Percentiles rank a stretch among this genome's conserved stretches.
Evolutionary conservation across 2,329 filamentous ascomycete species (phyloP).

Genomic region (Colletotrichum sp.): DNA sequence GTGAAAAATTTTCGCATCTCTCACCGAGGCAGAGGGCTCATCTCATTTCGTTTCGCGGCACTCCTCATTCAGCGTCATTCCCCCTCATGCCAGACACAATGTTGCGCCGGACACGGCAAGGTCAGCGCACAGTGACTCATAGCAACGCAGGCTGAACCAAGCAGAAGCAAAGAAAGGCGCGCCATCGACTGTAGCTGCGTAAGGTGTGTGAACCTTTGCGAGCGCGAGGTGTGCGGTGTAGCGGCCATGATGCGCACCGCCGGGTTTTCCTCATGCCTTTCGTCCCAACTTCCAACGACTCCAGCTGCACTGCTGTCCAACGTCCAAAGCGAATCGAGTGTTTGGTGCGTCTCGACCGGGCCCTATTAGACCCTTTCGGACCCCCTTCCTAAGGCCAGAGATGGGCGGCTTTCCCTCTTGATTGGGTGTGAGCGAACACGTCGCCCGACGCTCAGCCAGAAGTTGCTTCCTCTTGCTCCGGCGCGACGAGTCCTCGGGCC

Average conservation of each 20-base stretch:
- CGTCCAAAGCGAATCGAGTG: conserved; percentile 27
- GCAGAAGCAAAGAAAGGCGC: background rate
- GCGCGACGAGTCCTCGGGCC: background rate
- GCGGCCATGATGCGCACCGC: background rate
- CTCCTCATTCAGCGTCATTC: conserved; percentile 8
- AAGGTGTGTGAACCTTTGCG: background rate
- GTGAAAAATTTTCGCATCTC: conserved; percentile 17
- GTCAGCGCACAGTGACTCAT: conserved; percentile 16
- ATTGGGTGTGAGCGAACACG: conserved; percentile 14
- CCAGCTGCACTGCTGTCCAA: conserved; percentile 24
- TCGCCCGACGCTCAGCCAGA: background rate
- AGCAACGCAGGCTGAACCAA: background rate
- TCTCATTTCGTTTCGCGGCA: conserved; percentile 12
- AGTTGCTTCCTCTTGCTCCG: background rate
- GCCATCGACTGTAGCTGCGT: background rate
- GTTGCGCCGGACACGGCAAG: background rate
- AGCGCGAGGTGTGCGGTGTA: conserved; percentile 5
- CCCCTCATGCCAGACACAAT: conserved; percentile 3
- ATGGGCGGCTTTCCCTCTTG: background rate
- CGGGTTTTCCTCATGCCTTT: background rate
- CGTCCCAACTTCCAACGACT: conserved; percentile 16
- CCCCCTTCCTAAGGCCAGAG: conserved; percentile 2
- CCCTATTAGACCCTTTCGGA: conserved; percentile 29
- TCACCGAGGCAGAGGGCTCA: conserved; percentile 6
- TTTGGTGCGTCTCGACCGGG: conserved; percentile 28